Percentiles rank a stretch among this genome's conserved stretches.
phyloP scores from a whole-genome alignment of 306 rosid genomes.

The Acacia acuminata region DNA sequence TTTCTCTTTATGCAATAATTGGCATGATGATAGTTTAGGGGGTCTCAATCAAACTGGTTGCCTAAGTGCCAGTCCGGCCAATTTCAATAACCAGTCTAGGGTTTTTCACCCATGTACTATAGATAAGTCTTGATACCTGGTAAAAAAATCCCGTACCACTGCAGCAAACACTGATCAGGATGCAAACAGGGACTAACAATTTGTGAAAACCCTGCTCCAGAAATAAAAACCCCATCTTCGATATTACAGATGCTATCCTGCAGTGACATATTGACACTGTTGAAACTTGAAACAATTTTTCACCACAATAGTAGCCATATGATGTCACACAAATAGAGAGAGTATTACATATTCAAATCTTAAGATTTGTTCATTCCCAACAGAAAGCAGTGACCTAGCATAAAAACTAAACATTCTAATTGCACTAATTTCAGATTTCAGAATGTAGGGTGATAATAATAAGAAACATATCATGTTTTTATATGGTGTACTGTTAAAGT shows the following conservation, averaged over 20 bases:
- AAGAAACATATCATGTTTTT: slow-evolving; percentile 1
- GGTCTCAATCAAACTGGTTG: not conserved
- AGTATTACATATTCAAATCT: not conserved
- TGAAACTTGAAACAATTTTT: slow-evolving; percentile 8
- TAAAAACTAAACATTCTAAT: slow-evolving; percentile 1
- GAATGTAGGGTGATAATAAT: not conserved
- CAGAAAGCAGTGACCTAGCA: not conserved
- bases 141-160: slow-evolving; percentile 91
- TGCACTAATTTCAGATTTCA: not conserved
- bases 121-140: slow-evolving; percentile 57
- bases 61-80: not conserved
- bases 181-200: slow-evolving; percentile 79
- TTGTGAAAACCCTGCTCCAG: slow-evolving; percentile 88
- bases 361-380: not conserved
- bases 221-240: slow-evolving; percentile 94
- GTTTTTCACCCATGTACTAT: slow-evolving; percentile 4
- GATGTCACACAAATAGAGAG: not conserved
- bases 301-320: not conserved
- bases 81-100: not conserved
- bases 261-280: slow-evolving; percentile 30
- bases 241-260: slow-evolving; percentile 97
- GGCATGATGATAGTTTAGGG: not conserved
- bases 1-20: not conserved
- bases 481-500: slow-evolving; percentile 7
- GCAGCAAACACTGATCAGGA: slow-evolving; percentile 65